phyloP scores from a whole-genome alignment of 306 rosid species.

The Comarum palustre region DNA sequence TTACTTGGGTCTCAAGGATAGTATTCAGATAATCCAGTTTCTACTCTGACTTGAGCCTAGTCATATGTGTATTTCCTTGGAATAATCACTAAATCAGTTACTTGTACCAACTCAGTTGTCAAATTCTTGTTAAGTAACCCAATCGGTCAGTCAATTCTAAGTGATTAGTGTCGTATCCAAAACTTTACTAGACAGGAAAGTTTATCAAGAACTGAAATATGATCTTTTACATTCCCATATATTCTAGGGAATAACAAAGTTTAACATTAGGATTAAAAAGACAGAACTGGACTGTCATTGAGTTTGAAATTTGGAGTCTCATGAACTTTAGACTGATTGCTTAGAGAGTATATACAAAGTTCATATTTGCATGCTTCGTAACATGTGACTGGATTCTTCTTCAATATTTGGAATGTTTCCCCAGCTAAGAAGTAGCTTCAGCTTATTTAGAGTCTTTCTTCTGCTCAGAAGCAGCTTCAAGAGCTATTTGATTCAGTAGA shows the following conservation, averaged over 20 bases:
- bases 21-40: too few relatives aligned
- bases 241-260: not conserved
- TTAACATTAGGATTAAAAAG: not conserved
- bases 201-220: not conserved
- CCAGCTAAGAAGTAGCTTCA: too few relatives aligned
- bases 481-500: not conserved
- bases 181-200: not conserved
- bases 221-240: not conserved
- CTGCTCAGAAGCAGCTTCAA: not conserved
- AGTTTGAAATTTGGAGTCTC: not conserved
- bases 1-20: too few relatives aligned
- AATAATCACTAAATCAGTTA: too few relatives aligned
- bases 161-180: too few relatives aligned
- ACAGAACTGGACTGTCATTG: not conserved
- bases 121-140: too few relatives aligned
- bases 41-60: too few relatives aligned
- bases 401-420: not conserved
- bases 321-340: not conserved
- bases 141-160: too few relatives aligned
- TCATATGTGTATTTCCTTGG: not conserved
- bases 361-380: not conserved
- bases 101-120: too few relatives aligned
- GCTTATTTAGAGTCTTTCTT: too few relatives aligned
- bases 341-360: not conserved
- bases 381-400: not conserved